phyloP scores from a whole-genome alignment of 2,329 filamentous ascomycete species.

The Arthroderma uncinatum region DNA sequence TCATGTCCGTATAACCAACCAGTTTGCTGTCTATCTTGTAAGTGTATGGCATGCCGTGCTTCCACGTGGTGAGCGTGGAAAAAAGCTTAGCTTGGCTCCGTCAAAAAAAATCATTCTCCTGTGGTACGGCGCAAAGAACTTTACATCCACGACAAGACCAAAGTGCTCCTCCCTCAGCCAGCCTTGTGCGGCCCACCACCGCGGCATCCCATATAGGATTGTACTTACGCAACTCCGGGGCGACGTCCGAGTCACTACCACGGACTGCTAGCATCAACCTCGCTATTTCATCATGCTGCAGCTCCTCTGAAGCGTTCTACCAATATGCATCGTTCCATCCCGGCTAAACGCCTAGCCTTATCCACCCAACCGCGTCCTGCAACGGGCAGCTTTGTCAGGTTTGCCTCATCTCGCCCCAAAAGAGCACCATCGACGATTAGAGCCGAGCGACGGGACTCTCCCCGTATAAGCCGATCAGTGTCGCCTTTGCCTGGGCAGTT shows the following conservation, averaged over 20 bases:
- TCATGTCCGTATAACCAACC: not conserved
- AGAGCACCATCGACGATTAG: not conserved
- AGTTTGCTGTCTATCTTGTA: not conserved
- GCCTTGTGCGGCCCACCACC: conserved; percentile 1
- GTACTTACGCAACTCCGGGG: not conserved
- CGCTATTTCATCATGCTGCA: not conserved
- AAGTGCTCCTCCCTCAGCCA: not conserved
- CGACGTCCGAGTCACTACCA: not conserved
- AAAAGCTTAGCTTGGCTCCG: not conserved
- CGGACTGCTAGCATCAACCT: not conserved
- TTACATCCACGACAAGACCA: not conserved
- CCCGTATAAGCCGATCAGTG: not conserved
- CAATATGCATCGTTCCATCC: not conserved
- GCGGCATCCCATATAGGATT: not conserved
- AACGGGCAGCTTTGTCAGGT: not conserved
- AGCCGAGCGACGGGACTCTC: not conserved
- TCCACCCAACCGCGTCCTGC: not conserved
- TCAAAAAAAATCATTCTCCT: not conserved
- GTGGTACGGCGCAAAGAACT: too few relatives aligned
- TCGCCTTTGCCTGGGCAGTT: not conserved
- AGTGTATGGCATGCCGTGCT: not conserved
- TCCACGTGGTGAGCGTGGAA: not conserved
- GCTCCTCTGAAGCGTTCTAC: not conserved
- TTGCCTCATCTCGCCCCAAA: not conserved
- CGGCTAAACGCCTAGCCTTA: not conserved